Evolutionary conservation across 148 eudicot species (phyloP).

Genomic region (Amaranthus cruentus): DNA sequence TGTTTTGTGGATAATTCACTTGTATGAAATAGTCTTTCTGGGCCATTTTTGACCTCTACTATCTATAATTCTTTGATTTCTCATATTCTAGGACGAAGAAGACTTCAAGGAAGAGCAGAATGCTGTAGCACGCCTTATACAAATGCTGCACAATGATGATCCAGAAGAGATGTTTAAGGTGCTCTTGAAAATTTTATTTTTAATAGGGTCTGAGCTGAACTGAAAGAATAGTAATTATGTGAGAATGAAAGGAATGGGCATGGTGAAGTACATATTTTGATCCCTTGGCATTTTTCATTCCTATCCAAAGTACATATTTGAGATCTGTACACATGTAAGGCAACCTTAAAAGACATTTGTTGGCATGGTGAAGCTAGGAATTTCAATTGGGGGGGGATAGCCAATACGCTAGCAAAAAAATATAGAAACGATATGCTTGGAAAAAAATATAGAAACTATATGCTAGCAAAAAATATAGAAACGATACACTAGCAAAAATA

Average conservation of each 20-base stretch:
- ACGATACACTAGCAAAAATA: no score
- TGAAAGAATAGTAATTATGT: no score
- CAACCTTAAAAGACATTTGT: not conserved
- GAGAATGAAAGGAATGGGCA: no score
- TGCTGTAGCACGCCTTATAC: conserved; percentile 93
- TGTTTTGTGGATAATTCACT: not conserved
- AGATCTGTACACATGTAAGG: not conserved
- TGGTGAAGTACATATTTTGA: no score
- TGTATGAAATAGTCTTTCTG: not conserved
- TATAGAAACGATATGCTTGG: no score
- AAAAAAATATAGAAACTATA: no score
- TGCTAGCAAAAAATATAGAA: no score
- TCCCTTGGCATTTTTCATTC: not conserved
- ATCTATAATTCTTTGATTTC: conserved; percentile 2
- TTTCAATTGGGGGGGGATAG: no score
- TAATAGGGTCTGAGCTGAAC: no score
- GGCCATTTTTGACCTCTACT: not conserved
- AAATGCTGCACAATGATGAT: conserved; percentile 77
- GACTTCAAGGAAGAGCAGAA: conserved; percentile 96
- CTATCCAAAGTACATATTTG: not conserved
- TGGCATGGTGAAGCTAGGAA: no score
- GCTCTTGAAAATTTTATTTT: not conserved
- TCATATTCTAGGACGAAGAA: conserved; percentile 59
- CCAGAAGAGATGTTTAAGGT: conserved; percentile 95
- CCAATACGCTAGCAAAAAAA: no score